Base-by-base conservation (phyloP, 1,284 basidiomycete species). In the Agroathelia rolfsii region DNA sequence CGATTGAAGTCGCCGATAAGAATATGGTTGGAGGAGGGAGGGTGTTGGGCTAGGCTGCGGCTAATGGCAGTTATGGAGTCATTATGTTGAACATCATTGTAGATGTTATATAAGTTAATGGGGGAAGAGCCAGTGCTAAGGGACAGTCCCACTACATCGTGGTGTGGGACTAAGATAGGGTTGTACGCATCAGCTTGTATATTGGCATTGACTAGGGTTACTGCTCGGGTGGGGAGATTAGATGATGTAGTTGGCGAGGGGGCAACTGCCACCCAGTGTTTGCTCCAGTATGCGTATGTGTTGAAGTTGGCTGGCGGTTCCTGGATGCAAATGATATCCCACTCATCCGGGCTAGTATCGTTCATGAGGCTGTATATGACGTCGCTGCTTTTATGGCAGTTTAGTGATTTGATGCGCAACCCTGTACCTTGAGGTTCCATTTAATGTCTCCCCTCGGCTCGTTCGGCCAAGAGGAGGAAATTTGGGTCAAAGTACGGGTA, bases 1-100 rank as follows among this genome's bases (percentile, higher is more conserved):
- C 50, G 39, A 39, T 61, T 61, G 47, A 60, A 59, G 43, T 59
- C 57, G 0, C 56, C 58, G 0, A 48, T 35, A 47, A 47, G 50
- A n/a, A 56, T 19, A 1, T 51, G 6, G 21, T 44, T 35, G n/a
- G n/a, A n/a, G n/a, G n/a, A n/a, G n/a, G n/a, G n/a, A n/a, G n/a
- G n/a, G n/a, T 28, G 10, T 4, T 6, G 11, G 22, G 8, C 12
- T 16, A 41, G 19, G 21, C 28, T 23, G 10, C 24, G 12, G 6
- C 32, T 26, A 0, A 54, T 24, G 0, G 34, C 32, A 2, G 36
- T 24, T 0, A 57, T 35, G 0, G 45, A 38, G 1, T 30, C 8
- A 19, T 43, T 30, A 31, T 45, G 27, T 3, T 38, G 24, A 11
- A 41, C 32, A 20, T 52, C 44, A 31, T 52, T 49, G 28, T 59